Percentiles rank a stretch among this genome's conserved stretches.
Evolutionary conservation across 2,329 filamentous ascomycete species (phyloP).

Genomic region (Dothideomycetidae sp.): DNA sequence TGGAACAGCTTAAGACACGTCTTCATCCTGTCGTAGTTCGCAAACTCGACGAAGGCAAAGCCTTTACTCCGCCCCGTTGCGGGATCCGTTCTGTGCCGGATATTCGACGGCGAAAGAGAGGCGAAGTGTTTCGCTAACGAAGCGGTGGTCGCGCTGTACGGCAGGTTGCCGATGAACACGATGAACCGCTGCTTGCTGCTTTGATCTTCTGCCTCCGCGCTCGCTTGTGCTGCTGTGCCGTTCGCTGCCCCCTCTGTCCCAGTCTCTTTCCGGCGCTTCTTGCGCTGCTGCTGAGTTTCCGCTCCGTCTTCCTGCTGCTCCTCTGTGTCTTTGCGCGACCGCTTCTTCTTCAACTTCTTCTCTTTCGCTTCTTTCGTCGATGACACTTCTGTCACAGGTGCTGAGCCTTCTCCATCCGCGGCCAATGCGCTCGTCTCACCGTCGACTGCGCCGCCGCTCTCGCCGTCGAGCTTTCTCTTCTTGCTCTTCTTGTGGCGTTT

Average conservation of each 20-base stretch:
- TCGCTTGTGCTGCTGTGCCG: constrained; percentile 1
- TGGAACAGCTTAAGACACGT: constrained; percentile 84
- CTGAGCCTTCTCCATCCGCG: constrained; percentile 17
- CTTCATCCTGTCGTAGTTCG: constrained; percentile 76
- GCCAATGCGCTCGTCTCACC: constrained; percentile 15
- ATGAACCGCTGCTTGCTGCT: constrained; percentile 51
- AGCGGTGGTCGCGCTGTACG: constrained; percentile 61
- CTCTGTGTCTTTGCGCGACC: constrained; percentile 3
- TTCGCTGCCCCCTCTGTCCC: constrained; percentile 7
- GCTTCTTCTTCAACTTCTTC: constrained; percentile 6
- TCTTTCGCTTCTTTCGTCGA: constrained; percentile 10
- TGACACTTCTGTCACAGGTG: constrained; percentile 7
- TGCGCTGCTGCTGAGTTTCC: constrained; percentile 7
- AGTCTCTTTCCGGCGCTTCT: constrained; percentile 9
- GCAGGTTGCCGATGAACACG: constrained; percentile 78
- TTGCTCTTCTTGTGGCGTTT: constrained; percentile 22
- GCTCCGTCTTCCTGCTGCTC: constrained; percentile 14
- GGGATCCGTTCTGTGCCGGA: constrained; percentile 61
- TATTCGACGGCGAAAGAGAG: constrained; percentile 52
- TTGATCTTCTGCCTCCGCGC: constrained; percentile 11
- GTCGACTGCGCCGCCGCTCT: constrained; percentile 9
- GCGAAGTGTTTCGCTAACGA: constrained; percentile 63
- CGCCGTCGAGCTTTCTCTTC: constrained; percentile 18
- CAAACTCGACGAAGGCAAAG: constrained; percentile 82
- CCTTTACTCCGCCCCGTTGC: constrained; percentile 53